phyloP scores from a whole-genome alignment of 352 stramenopile species.

The Nothophytophthora sp. region DNA sequence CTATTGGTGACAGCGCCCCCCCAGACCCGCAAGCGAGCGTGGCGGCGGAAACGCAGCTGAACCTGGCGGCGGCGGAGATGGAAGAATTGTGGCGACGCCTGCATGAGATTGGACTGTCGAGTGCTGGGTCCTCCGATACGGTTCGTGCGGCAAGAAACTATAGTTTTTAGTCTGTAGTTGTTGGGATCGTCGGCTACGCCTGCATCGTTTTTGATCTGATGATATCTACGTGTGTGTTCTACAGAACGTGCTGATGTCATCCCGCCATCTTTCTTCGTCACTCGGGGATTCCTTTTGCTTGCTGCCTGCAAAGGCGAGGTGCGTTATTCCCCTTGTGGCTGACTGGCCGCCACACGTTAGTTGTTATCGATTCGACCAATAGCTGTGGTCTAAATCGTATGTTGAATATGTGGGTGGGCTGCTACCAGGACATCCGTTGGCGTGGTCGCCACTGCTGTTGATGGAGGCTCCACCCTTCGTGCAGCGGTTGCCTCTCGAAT shows the following conservation, averaged over 20 bases:
- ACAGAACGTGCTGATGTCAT: conserved; percentile 75
- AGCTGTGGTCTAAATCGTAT: not conserved
- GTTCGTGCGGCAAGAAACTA: conserved; percentile 24
- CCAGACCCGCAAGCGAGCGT: conserved; percentile 36
- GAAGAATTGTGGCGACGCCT: conserved; percentile 84
- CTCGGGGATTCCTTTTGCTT: conserved; percentile 87
- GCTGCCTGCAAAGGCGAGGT: conserved; percentile 70
- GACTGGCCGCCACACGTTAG: too few species aligned
- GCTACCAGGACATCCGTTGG: conserved; percentile 42
- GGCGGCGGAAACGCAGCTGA: conserved; percentile 60
- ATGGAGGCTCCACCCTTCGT: conserved; percentile 75
- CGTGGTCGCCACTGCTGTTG: conserved; percentile 63
- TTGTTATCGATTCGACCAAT: not conserved
- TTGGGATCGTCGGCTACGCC: too few species aligned
- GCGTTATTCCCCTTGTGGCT: too few species aligned
- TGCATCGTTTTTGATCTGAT: too few species aligned
- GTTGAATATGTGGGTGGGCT: not conserved
- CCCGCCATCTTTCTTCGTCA: conserved; percentile 77
- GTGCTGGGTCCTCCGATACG: conserved; percentile 54
- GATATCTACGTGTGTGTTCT: conserved; percentile 9
- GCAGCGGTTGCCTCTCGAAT: conserved; percentile 81
- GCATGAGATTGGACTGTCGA: conserved; percentile 75
- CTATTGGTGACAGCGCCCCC: not conserved
- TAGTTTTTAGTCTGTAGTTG: too few species aligned
- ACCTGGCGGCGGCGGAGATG: conserved; percentile 75